Base-by-base conservation (phyloP, 2,329 filamentous ascomycete species). In the Emydomyces testavorans region DNA sequence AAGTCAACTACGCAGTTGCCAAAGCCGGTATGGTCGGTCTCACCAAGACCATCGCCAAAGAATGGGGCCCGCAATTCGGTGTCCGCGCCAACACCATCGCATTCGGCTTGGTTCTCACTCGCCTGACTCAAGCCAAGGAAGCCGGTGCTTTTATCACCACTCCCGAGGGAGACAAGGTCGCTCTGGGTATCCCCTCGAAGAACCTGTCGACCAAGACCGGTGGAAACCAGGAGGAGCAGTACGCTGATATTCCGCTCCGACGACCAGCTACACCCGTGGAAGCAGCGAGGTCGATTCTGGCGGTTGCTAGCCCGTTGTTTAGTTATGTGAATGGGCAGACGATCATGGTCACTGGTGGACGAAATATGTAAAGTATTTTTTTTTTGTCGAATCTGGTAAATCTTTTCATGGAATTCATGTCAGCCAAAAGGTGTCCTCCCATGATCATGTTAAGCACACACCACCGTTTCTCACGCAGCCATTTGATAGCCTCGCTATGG, bases 41-140 rank as follows among this genome's bases (percentile, higher is more conserved):
- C 50, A 89, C 83, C 29, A 93, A 92, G 71, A 88, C 86, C 1
- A 86, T 94, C 60, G 86, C 87, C 2, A 93, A 94, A 70, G 82
- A 94, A 71, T 94, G 87, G 88, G 87, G 87, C 1, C 86, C 85
- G 0, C 66, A 73, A 31, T 94, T 89, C 58, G 87, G 86, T 44
- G 87, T 94, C 4, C 74, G 87, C 50, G 77, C 81, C 34, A 94
- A 94, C 65, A 87, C 85, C 11, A 73, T 94, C 44, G 86, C 86
- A 3, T 94, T 93, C 58, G 88, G 88, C 0, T 77, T 82, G 62
- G 90, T 94, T 55, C 69, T 78, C 57, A 94, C 88, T 0, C 72
- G 88, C 2, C 67, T 94, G 56, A 94, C 88, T 8, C 83, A 80
- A 8, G 83, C 84, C 4, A 94, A 93, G 72, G 88, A 94, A 66